Percentiles rank a stretch among this genome's conserved stretches.
Evolutionary conservation across 805 yeast genomes (phyloP).

Genomic region (Starmerella floricola): DNA sequence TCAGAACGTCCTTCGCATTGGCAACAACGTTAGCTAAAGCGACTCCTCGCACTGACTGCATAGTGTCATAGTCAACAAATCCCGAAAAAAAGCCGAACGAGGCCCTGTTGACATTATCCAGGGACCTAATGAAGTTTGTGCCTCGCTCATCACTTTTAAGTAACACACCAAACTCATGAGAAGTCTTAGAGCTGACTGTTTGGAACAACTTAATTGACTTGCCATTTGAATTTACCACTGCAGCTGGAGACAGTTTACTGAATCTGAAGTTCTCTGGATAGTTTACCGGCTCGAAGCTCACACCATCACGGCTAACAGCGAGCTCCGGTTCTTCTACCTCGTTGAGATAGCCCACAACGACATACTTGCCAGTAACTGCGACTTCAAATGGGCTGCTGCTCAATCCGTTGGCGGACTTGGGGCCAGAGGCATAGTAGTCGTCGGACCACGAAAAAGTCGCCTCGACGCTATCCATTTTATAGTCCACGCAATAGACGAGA

Average conservation of each 20-base stretch:
- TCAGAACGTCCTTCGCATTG: conserved; percentile 38
- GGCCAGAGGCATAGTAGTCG: conserved; percentile 36
- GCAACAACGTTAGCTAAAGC: conserved; percentile 58
- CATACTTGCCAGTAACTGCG: conserved; percentile 56
- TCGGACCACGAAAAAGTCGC: conserved; percentile 37
- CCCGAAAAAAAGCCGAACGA: conserved; percentile 34
- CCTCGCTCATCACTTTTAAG: conserved; percentile 88
- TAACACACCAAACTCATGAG: conserved; percentile 59
- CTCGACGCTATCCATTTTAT: background rate
- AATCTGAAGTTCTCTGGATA: conserved; percentile 59
- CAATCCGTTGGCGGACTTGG: conserved; percentile 34
- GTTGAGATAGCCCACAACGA: conserved; percentile 50
- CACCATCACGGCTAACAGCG: conserved; percentile 68
- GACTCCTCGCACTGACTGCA: conserved; percentile 77
- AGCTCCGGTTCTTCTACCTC: conserved; percentile 45
- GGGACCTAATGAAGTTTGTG: conserved; percentile 61
- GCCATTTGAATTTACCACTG: conserved; percentile 61
- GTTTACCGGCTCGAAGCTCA: conserved; percentile 58
- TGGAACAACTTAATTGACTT: conserved; percentile 73
- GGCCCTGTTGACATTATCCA: conserved; percentile 65
- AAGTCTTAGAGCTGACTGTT: conserved; percentile 44
- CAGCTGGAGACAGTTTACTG: conserved; percentile 56
- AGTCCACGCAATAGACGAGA: conserved; percentile 49
- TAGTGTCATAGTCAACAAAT: conserved; percentile 77
- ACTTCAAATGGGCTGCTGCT: conserved; percentile 40